Evolutionary conservation across 2,329 filamentous ascomycete species (phyloP).

Genomic region (Plenodomus biglobosus): DNA sequence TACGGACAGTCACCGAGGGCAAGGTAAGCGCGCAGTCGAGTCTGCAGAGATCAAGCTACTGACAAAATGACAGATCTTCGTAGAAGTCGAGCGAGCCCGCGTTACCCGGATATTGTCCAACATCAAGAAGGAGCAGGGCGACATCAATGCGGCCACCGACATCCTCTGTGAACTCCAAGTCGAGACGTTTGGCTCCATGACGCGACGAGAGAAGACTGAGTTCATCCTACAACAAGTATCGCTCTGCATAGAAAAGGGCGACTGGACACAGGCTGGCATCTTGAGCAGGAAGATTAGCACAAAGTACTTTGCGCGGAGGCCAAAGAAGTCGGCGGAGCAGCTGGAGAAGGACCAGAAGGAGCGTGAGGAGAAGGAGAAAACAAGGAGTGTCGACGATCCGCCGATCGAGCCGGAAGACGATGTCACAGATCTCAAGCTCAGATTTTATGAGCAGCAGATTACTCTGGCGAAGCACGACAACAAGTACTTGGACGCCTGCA

Average conservation of each 20-base stretch:
- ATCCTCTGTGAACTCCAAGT: slow-evolving; percentile 97
- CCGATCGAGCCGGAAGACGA: slow-evolving; percentile 79
- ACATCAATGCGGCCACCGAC: slow-evolving; percentile 85
- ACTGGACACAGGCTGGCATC: slow-evolving; percentile 95
- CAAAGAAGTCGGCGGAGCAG: slow-evolving; percentile 86
- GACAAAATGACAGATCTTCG: slow-evolving; percentile 72
- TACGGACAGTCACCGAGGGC: slow-evolving; percentile 95
- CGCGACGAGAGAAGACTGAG: slow-evolving; percentile 94
- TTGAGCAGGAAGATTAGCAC: slow-evolving; percentile 97
- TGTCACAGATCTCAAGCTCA: slow-evolving; percentile 92
- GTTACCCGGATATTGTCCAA: slow-evolving; percentile 93
- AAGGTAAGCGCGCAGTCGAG: slow-evolving; percentile 60
- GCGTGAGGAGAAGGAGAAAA: slow-evolving; percentile 79
- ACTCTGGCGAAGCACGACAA: slow-evolving; percentile 92
- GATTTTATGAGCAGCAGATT: slow-evolving; percentile 97
- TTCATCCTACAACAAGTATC: slow-evolving; percentile 95
- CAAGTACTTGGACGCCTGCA: slow-evolving; percentile 97
- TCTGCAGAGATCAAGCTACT: slow-evolving; percentile 11
- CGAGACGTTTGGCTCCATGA: slow-evolving; percentile 98
- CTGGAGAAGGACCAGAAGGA: slow-evolving; percentile 89
- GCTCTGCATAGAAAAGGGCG: slow-evolving; percentile 90
- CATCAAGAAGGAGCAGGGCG: slow-evolving; percentile 95
- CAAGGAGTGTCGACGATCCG: slow-evolving; percentile 73
- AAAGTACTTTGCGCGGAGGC: slow-evolving; percentile 83
- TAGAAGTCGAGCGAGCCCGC: slow-evolving; percentile 95